Conservation (phyloP, 2,329 filamentous ascomycete species). For the Trichoderma sp. region DNA sequence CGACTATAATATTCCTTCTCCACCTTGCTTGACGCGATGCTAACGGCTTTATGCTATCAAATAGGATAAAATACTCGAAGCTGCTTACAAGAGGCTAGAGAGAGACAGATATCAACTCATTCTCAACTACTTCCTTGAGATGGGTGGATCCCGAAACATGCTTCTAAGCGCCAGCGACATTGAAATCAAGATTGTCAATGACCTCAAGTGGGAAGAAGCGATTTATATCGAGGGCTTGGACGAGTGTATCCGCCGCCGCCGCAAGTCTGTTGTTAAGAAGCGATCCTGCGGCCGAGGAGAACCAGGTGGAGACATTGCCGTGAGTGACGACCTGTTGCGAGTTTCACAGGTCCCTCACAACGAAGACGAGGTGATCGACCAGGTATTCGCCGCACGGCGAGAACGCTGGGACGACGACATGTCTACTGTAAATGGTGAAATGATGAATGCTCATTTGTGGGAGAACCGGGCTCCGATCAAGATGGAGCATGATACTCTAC, state of each 20-base stretch:
- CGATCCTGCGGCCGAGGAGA: slow-evolving; percentile 33
- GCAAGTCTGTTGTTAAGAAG: slow-evolving; percentile 44
- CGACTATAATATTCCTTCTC: slow-evolving; percentile 27
- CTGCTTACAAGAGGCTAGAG: slow-evolving; percentile 49
- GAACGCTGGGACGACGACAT: slow-evolving; percentile 37
- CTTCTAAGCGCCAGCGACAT: slow-evolving; percentile 56
- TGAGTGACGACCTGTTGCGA: slow-evolving; percentile 49
- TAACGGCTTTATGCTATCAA: background rate
- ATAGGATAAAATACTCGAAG: slow-evolving; percentile 47
- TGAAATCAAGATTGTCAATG: slow-evolving; percentile 53
- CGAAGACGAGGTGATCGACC: slow-evolving; percentile 44
- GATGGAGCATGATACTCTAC: slow-evolving; percentile 35
- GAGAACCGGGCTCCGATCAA: slow-evolving; percentile 38
- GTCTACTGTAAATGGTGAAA: slow-evolving; percentile 33
- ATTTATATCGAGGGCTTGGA: slow-evolving; percentile 48
- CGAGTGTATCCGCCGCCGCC: slow-evolving; percentile 45
- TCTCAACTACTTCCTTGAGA: slow-evolving; percentile 51
- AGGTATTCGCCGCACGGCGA: slow-evolving; percentile 36
- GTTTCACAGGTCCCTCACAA: slow-evolving; percentile 41
- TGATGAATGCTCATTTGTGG: slow-evolving; percentile 41
- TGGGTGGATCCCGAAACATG: slow-evolving; percentile 53
- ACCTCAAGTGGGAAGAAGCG: slow-evolving; percentile 46
- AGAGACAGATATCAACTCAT: slow-evolving; percentile 49
- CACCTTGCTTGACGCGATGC: background rate
- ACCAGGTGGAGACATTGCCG: slow-evolving; percentile 36